Base-by-base conservation (phyloP, 371 early-diverging fungal species). In the Mucor mucedo region DNA sequence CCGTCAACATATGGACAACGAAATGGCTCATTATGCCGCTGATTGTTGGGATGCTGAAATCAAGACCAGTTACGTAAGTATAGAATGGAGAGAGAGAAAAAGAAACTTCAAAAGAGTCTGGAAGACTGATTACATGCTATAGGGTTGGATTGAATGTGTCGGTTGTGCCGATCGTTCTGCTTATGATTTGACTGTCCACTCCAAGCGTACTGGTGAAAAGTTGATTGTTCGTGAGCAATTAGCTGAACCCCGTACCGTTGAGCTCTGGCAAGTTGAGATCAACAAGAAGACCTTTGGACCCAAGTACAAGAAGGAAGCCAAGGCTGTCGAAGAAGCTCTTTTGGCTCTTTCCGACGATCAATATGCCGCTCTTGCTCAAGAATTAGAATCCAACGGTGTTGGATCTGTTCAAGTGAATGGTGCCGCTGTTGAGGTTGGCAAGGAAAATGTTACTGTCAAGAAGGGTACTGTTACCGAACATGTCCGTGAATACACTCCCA, bases 1-100 rank as follows among this genome's bases (percentile, higher is more conserved):
- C 91, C 91, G 99, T 76, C 99, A 99, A 82, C 99, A 99, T 79
- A 93, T 99, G 92, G 83, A 87, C 50, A 99, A 99, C 82, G 99
- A 99, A 85, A 99, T 99, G 99, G 99, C 99, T 35, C 99, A 99
- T 85, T 99, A 99, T 76, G 99, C 99, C 14, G 91, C 92, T 77
- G 99, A 98, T 83, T 99, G 99, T 85, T 98, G 98, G 98, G 98
- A 98, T 78, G 98, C 98, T 55, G 98, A 98, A 80, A 97, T 98
- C 72, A 78, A 91, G 66, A 91, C 88, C 67, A 90, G 90, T 70
- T 93, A 91, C 65, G 50, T 50, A 50, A 50, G 50, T 50, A 6
- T 28, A 8, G 8, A 27, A 84, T 83, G 75, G 54, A 84, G 47
- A 27, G 27, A 6, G 35, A 6, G 32, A 6, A 7, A 4, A 2